Conservation (phyloP, 176 grass and related monocot species). For the Eleusine coracana region DNA sequence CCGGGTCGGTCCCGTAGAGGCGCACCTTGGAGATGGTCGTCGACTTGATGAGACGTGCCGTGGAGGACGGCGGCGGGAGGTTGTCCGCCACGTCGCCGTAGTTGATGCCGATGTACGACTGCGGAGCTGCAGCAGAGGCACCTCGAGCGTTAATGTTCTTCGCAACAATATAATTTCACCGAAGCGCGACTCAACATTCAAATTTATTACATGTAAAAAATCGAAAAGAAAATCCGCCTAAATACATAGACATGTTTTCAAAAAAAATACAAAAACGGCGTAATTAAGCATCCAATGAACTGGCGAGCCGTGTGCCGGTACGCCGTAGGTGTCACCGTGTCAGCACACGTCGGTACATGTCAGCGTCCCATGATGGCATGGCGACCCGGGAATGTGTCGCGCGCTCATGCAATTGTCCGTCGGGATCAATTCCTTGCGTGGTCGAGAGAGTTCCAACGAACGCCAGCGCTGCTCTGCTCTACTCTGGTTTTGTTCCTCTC, state of each 20-base stretch:
- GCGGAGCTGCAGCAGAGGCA: slow-evolving; percentile 44
- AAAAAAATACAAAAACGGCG: neutral
- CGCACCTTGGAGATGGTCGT: slow-evolving; percentile 89
- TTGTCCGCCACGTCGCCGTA: slow-evolving; percentile 91
- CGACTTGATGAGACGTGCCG: slow-evolving; percentile 64
- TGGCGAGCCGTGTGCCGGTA: neutral
- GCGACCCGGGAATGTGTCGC: neutral
- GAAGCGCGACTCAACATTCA: neutral
- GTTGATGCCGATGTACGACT: slow-evolving; percentile 91
- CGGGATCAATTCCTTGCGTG: neutral
- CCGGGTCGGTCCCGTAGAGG: slow-evolving; percentile 72
- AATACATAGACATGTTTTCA: neutral
- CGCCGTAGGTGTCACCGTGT: neutral
- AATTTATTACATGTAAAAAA: neutral
- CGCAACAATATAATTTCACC: neutral
- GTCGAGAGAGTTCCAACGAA: slow-evolving; percentile 10
- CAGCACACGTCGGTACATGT: slow-evolving; percentile 1
- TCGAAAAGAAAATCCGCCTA: neutral
- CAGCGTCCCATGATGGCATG: slow-evolving; percentile 20
- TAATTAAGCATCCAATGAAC: neutral
- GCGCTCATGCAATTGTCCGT: neutral
- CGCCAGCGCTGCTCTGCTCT: neutral
- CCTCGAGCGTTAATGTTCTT: neutral
- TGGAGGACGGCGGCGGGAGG: slow-evolving; percentile 70
- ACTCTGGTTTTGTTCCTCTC: slow-evolving; percentile 16